A percentile compares a stretch with the other conserved stretches of the same genome.
These are phyloP conservation scores for Harrya chromipes DNA, from an alignment of 768 basidiomycete species.

Conservation along the genomic window DNA sequence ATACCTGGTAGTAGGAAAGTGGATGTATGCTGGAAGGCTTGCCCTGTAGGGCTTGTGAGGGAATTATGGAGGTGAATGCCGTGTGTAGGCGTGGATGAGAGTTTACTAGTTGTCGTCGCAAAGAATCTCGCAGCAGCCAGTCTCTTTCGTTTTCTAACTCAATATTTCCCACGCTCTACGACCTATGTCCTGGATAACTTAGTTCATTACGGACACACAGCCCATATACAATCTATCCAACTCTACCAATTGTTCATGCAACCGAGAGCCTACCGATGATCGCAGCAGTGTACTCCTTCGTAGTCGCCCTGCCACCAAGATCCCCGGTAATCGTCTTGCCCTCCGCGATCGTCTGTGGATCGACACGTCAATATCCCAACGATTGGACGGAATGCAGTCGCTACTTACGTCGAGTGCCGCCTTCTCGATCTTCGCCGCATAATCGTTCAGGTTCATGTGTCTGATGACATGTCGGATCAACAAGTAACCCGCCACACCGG, in stretches of 20 bases:
- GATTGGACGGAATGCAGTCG: not conserved
- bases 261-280: slow-evolving; percentile 71
- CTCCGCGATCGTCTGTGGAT: slow-evolving; percentile 87
- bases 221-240: slow-evolving; percentile 19
- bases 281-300: slow-evolving; percentile 83
- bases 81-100: slow-evolving; percentile 49
- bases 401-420: slow-evolving; percentile 79
- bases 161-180: slow-evolving; percentile 27
- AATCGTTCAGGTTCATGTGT: slow-evolving; percentile 87
- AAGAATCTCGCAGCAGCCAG: slow-evolving; percentile 19
- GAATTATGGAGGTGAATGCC: slow-evolving; percentile 54
- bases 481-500: slow-evolving; percentile 5
- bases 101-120: slow-evolving; percentile 43
- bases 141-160: slow-evolving; percentile 15
- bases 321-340: slow-evolving; percentile 95
- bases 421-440: slow-evolving; percentile 88
- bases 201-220: slow-evolving; percentile 4
- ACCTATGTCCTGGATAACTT: not conserved
- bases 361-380: slow-evolving; percentile 4
- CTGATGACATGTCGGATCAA: slow-evolving; percentile 40
- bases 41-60: slow-evolving; percentile 90
- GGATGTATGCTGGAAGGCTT: slow-evolving; percentile 55
- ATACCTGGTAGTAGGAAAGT: slow-evolving; percentile 48
- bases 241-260: slow-evolving; percentile 15
- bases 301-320: slow-evolving; percentile 89